phyloP scores from a whole-genome alignment of 2,329 filamentous ascomycete genomes.

The Pleomassaria siparia region DNA sequence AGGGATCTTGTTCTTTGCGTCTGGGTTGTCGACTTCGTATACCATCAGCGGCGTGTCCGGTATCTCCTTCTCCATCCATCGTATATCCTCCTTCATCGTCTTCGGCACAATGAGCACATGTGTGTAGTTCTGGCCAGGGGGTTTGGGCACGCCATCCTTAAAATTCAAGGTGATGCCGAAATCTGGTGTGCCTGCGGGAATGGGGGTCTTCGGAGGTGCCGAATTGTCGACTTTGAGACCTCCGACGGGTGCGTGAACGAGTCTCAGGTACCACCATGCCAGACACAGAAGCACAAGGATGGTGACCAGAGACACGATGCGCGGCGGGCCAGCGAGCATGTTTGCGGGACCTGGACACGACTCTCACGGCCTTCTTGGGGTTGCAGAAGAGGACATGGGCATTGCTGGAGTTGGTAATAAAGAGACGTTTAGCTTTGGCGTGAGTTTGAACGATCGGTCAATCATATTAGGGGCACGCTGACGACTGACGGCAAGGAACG shows the following conservation, averaged over 20 bases:
- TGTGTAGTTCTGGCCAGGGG: constrained; percentile 39
- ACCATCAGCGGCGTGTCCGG: constrained; percentile 44
- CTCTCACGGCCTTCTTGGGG: neutral
- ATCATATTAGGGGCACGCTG: neutral
- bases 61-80: constrained; percentile 40
- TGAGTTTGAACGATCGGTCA: neutral
- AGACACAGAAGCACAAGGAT: constrained; percentile 28
- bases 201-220: constrained; percentile 10
- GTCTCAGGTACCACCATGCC: constrained; percentile 34
- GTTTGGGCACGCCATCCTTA: constrained; percentile 31
- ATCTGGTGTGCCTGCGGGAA: constrained; percentile 32
- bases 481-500: neutral
- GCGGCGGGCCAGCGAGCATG: constrained; percentile 40
- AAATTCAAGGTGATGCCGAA: constrained; percentile 40
- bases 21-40: constrained; percentile 57
- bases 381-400: neutral
- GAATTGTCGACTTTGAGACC: constrained; percentile 16
- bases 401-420: constrained; percentile 1
- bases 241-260: constrained; percentile 11
- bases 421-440: neutral
- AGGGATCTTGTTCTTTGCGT: constrained; percentile 53
- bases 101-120: constrained; percentile 40
- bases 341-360: constrained; percentile 7
- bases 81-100: constrained; percentile 40
- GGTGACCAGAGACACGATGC: constrained; percentile 32